These are phyloP conservation scores for Blastobotrys illinoisensis DNA, from an alignment of 1,139 yeast genomes.

Conservation along the genomic window DNA sequence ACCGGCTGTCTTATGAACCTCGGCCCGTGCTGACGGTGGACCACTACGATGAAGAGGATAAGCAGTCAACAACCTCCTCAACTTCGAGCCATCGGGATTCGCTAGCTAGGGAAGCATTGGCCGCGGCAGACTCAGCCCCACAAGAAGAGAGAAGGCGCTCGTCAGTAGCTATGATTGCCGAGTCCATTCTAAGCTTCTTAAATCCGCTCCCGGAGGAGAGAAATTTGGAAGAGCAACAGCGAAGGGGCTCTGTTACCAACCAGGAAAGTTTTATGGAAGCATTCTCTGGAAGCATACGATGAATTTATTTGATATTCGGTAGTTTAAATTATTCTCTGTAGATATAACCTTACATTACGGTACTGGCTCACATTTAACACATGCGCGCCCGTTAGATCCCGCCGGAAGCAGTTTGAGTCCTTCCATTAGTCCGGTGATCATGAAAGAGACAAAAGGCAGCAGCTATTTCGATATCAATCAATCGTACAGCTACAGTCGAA, in stretches of 20 bases:
- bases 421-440: no score
- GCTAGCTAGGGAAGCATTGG: not conserved
- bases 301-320: not conserved
- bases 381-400: no score
- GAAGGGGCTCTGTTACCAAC: not conserved
- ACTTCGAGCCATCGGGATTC: not conserved
- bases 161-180: slow-evolving; percentile 3
- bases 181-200: slow-evolving; percentile 1
- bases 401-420: no score
- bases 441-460: no score
- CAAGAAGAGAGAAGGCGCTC: slow-evolving; percentile 1
- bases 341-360: no score
- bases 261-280: not conserved
- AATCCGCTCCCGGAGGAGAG: slow-evolving; percentile 7
- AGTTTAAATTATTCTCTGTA: not conserved
- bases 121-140: not conserved
- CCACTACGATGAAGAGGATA: not conserved
- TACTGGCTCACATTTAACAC: no score
- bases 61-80: no score
- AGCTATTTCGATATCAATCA: no score
- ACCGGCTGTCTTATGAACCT: not conserved
- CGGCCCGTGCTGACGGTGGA: not conserved
- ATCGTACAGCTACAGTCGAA: no score
- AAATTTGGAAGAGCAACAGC: not conserved
- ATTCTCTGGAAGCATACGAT: not conserved